Conservation (phyloP, 83 land plant genomes). For the Picea mariana region DNA sequence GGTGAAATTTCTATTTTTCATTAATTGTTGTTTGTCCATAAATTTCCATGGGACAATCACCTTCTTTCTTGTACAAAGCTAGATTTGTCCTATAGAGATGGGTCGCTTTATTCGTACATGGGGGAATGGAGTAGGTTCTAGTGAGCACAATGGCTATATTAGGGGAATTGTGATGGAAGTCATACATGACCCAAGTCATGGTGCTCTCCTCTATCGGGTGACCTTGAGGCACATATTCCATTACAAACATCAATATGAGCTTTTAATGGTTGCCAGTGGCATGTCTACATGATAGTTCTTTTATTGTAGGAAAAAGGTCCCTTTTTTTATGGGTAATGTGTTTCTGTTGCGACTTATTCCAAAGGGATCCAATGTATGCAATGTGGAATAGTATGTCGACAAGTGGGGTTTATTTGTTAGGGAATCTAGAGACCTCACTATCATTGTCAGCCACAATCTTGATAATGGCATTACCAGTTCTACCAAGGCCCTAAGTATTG, state of each 20-base stretch:
- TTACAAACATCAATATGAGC: conserved; percentile 60
- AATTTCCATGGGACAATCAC: no score
- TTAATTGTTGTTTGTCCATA: no score
- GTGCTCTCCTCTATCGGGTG: conserved; percentile 48
- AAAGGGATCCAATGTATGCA: conserved; percentile 64
- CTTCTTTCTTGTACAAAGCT: no score
- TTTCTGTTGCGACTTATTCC: conserved; percentile 56
- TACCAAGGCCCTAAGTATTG: no score
- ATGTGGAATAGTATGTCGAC: conserved; percentile 59
- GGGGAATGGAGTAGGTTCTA: no score
- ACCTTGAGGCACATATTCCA: conserved; percentile 61
- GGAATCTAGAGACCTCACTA: conserved; percentile 53
- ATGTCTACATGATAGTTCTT: conserved; percentile 56
- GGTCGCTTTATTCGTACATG: no score
- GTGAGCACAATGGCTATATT: conserved; percentile 58
- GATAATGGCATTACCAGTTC: conserved; percentile 50
- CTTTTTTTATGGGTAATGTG: conserved; percentile 47
- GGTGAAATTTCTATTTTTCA: no score
- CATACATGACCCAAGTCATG: conserved; percentile 60
- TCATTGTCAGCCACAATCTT: conserved; percentile 60
- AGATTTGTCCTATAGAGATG: no score
- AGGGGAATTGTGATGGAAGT: conserved; percentile 57
- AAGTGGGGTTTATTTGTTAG: conserved; percentile 61
- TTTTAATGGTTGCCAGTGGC: conserved; percentile 59
- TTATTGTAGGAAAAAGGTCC: conserved; percentile 58